Evolutionary conservation across 352 stramenopile species (phyloP), one percentile per base, ranked within the genome.

Genomic region (Globisporangium perplexum): DNA sequence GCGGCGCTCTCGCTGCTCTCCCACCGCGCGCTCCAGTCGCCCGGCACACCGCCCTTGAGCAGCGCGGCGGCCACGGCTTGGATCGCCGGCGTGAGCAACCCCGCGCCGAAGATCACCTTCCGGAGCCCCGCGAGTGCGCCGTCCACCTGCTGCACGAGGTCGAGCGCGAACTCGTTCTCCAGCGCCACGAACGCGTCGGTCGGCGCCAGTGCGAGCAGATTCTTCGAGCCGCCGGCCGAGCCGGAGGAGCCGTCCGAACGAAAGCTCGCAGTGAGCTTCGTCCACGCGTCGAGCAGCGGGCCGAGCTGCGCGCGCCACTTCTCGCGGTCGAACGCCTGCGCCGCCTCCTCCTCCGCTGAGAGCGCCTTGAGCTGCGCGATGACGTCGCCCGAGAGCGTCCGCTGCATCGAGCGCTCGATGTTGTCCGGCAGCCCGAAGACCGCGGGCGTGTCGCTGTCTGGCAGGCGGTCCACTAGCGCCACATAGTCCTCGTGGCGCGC

Each of bases 351-450:
- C 52, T 67, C 89, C 24, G 82, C 71, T 11, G 76, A 85, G 10
- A 98, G 74, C 55, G 77, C 74, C 45, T 95, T 83, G 26, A 98
- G 73, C 50, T 96, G 82, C 14, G 73, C 65, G 24, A 97, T 88
- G n/a, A 98, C 83, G 14, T 82, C 62, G 1, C 70, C 59, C 20
- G 88, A 97, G 8, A 82, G 66, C 22, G 87, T 83, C n/a, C 94
- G 86, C 62, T 98, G 93, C 57, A 98, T 89, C 3, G 78, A 96
- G 1, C 90, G 73, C 63, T 98, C 94, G 43, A 98, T 97, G 66
- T 98, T 98, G 55, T 97, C 83, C 0, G 94, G 91, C 5, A 98
- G 65, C 0, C 88, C 83, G 50, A 98, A 98, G 10, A 98, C 69
- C 1, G 64, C 71, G 5, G 94, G 94, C 12, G 75, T 69, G 43